phyloP scores from a whole-genome alignment of 495 filamentous ascomycete species.

The Penicillium samsonianum region DNA sequence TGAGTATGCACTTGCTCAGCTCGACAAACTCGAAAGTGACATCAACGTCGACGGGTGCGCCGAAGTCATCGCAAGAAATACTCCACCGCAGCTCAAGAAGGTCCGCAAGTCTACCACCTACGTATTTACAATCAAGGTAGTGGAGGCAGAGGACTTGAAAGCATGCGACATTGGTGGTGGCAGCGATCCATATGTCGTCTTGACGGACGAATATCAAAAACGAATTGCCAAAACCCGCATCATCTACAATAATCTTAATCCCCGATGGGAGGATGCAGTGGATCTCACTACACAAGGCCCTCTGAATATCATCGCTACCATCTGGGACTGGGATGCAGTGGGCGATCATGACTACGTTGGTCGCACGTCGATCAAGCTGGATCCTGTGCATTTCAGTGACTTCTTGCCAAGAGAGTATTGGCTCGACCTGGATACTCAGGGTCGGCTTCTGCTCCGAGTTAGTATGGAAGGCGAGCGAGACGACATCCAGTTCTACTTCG shows the following conservation, averaged over 20 bases:
- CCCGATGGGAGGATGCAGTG: constrained; percentile 95
- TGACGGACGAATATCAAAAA: constrained; percentile 97
- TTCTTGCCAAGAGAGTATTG: constrained; percentile 95
- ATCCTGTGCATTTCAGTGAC: constrained; percentile 92
- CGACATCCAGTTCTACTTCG: constrained; percentile 98
- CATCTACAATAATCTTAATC: constrained; percentile 88
- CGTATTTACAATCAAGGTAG: constrained; percentile 98
- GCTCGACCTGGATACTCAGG: constrained; percentile 96
- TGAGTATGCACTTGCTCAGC: constrained; percentile 84
- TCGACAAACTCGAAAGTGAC: constrained; percentile 85
- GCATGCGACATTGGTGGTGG: constrained; percentile 92
- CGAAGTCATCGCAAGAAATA: constrained; percentile 69
- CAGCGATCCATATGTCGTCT: constrained; percentile 96
- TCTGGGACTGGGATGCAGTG: constrained; percentile 98
- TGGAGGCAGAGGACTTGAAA: constrained; percentile 97
- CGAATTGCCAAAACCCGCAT: constrained; percentile 94
- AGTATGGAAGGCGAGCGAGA: constrained; percentile 99
- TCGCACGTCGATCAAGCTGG: constrained; percentile 89
- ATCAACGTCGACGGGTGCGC: constrained; percentile 95
- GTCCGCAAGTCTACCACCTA: constrained; percentile 72
- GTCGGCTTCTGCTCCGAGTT: constrained; percentile 81
- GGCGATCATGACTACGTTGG: constrained; percentile 98
- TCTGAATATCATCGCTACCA: constrained; percentile 91
- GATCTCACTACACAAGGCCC: constrained; percentile 93
- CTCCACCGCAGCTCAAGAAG: constrained; percentile 57